Conservation (phyloP, 495 filamentous ascomycete species). For the Aspergillus sclerotiicarbonarius region DNA sequence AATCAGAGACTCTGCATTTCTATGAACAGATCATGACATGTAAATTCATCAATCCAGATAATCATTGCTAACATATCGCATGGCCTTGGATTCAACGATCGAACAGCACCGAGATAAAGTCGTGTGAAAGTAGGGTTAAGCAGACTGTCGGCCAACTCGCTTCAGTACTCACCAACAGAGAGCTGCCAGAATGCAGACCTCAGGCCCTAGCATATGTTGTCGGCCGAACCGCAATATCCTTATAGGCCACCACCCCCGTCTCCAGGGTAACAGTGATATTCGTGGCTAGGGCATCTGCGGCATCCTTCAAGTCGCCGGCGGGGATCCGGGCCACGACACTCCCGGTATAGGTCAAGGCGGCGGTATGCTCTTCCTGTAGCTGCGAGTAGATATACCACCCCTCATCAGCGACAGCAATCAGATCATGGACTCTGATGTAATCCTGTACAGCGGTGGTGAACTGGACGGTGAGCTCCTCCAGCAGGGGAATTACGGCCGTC, state of each 20-base stretch:
- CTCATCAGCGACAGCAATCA: background rate
- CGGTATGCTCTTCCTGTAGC: conserved; percentile 5
- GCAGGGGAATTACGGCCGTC: background rate
- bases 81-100: no score
- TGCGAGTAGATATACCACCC: conserved; percentile 4
- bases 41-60: no score
- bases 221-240: conserved; percentile 3
- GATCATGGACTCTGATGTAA: background rate
- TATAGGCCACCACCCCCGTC: background rate
- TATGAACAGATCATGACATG: no score
- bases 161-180: no score
- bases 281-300: background rate
- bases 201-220: background rate
- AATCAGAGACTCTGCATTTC: no score
- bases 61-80: no score
- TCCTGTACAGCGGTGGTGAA: background rate
- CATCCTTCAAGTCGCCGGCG: background rate
- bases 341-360: background rate
- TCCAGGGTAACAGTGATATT: background rate
- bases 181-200: background rate
- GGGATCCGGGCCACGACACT: background rate
- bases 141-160: no score
- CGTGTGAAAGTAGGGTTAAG: no score
- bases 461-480: background rate
- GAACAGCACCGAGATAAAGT: no score